Percentiles rank a stretch among this genome's conserved stretches.
phyloP scores from a whole-genome alignment of 2,329 filamentous ascomycete species.

The Ambrosiella xylebori region DNA sequence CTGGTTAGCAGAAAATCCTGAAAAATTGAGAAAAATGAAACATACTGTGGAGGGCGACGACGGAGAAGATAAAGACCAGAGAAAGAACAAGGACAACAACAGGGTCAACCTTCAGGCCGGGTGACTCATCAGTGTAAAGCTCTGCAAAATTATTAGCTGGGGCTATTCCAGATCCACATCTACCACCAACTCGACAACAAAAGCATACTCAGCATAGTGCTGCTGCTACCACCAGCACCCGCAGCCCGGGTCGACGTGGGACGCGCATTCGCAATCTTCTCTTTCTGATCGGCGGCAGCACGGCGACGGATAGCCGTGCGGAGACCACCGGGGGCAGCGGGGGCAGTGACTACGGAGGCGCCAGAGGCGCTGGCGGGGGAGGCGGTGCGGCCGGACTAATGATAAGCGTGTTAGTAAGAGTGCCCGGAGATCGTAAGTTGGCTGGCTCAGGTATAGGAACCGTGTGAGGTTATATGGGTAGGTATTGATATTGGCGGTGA shows the following conservation, averaged over 20 bases:
- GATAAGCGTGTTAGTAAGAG: not conserved
- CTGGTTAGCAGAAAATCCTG: constrained; percentile 13
- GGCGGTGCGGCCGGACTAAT: constrained; percentile 26
- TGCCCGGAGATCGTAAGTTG: not conserved
- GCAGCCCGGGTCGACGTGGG: constrained; percentile 85
- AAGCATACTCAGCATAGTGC: constrained; percentile 87
- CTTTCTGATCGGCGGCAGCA: constrained; percentile 91
- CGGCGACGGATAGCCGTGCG: constrained; percentile 90
- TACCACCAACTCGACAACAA: not conserved
- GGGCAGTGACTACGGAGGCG: constrained; percentile 68
- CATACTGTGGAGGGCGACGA: constrained; percentile 93
- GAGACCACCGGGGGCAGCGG: constrained; percentile 69
- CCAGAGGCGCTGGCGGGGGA: constrained; percentile 52
- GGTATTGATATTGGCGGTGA: too few species aligned
- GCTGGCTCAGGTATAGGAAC: not conserved
- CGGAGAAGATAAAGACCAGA: constrained; percentile 96
- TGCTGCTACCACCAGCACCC: constrained; percentile 87
- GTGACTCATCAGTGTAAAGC: constrained; percentile 96
- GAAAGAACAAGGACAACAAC: constrained; percentile 93
- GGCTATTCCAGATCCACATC: not conserved
- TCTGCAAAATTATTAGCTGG: constrained; percentile 26
- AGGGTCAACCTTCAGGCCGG: constrained; percentile 91
- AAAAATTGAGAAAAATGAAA: constrained; percentile 14
- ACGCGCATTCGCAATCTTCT: constrained; percentile 85
- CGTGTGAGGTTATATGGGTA: not conserved